These are phyloP conservation scores for Haberlea rhodopensis DNA, from an alignment of 257 asterid species.

Conservation along the genomic window DNA sequence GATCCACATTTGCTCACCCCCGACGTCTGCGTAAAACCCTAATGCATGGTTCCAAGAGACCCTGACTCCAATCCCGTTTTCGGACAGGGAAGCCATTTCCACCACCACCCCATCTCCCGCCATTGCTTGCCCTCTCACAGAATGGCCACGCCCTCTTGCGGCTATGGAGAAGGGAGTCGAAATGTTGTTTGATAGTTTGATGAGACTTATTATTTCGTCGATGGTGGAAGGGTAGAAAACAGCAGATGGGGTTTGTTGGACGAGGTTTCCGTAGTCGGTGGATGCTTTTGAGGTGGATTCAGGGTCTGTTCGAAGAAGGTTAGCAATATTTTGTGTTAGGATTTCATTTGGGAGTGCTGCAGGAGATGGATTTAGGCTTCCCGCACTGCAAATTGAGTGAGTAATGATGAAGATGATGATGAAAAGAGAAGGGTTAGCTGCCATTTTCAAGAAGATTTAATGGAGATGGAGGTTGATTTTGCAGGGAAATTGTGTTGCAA, in stretches of 20 bases:
- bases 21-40: constrained; percentile 44
- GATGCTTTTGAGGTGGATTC: constrained; percentile 30
- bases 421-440: neutral
- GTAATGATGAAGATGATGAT: constrained; percentile 24
- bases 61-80: constrained; percentile 14
- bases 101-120: constrained; percentile 41
- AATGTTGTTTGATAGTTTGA: constrained; percentile 30
- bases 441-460: neutral
- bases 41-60: constrained; percentile 33
- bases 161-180: constrained; percentile 36
- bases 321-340: constrained; percentile 21
- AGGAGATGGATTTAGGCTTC: neutral
- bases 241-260: constrained; percentile 34
- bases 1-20: constrained; percentile 45
- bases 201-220: constrained; percentile 30
- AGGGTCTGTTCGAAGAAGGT: constrained; percentile 26
- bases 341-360: constrained; percentile 20
- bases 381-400: constrained; percentile 26
- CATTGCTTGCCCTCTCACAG: constrained; percentile 48
- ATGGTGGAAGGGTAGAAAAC: constrained; percentile 38
- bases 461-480: neutral
- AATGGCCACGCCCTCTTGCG: constrained; percentile 49
- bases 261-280: constrained; percentile 38
- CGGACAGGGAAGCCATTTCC: constrained; percentile 33
- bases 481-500: constrained; percentile 4